phyloP scores from a whole-genome alignment of 495 filamentous ascomycete species.

The Hyphodiscus hymeniophilus region DNA sequence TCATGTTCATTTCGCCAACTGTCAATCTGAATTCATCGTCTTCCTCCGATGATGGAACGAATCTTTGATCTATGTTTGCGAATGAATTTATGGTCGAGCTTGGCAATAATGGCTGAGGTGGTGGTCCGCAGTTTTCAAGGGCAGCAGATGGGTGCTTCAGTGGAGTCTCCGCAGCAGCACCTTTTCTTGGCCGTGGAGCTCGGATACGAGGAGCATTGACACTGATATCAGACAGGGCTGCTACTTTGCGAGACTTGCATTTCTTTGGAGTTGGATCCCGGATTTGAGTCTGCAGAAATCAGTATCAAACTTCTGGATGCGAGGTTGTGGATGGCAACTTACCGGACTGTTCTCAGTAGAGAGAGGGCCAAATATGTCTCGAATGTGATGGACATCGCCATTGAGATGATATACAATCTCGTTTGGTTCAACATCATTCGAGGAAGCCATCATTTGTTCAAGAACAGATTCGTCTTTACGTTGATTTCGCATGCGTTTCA shows the following conservation, averaged over 20 bases:
- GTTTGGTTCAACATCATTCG: constrained; percentile 54
- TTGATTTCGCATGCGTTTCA: constrained; percentile 77
- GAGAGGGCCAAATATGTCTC: constrained; percentile 41
- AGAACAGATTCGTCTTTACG: constrained; percentile 69
- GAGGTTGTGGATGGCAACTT: constrained; percentile 13
- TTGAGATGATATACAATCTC: constrained; percentile 60
- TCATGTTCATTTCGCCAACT: constrained; percentile 2
- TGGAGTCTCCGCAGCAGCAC: not conserved
- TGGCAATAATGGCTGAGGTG: not conserved
- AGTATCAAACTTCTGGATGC: no score
- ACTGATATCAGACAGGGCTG: constrained; percentile 5
- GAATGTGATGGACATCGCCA: constrained; percentile 42
- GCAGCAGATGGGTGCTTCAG: not conserved
- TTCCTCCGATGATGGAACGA: constrained; percentile 10
- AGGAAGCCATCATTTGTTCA: constrained; percentile 60
- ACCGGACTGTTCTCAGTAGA: constrained; percentile 39
- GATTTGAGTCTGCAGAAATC: not conserved
- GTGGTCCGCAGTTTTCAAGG: not conserved
- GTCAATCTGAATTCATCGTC: constrained; percentile 19
- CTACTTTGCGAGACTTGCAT: constrained; percentile 12
- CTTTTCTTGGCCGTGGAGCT: not conserved
- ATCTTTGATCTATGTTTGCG: constrained; percentile 3
- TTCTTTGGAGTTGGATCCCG: constrained; percentile 14
- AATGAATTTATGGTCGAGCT: constrained; percentile 15
- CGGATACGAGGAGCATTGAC: constrained; percentile 11